Conservation (phyloP, 2,329 filamentous ascomycete genomes). For the Byssoonygena ceratinophila region DNA sequence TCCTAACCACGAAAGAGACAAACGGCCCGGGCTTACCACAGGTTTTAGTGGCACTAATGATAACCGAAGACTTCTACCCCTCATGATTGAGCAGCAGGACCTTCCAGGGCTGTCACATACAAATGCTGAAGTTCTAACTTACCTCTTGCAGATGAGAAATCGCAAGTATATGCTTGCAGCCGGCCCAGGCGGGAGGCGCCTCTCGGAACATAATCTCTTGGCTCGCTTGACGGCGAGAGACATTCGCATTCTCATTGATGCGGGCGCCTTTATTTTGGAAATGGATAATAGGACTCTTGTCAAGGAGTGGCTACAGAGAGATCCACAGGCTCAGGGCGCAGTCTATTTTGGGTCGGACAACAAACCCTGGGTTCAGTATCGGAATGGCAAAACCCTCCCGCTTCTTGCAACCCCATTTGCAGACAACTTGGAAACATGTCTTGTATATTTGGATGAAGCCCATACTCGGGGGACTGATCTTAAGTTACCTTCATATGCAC, state of each 20-base stretch:
- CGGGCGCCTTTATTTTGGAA: conserved; percentile 54
- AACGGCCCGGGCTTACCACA: conserved; percentile 40
- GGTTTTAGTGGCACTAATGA: conserved; percentile 67
- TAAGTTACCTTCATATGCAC: conserved; percentile 40
- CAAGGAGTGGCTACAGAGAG: conserved; percentile 42
- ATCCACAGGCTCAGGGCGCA: conserved; percentile 39
- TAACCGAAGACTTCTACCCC: conserved; percentile 47
- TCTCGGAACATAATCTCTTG: conserved; percentile 41
- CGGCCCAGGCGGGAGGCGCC: conserved; percentile 24
- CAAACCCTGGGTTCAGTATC: conserved; percentile 38
- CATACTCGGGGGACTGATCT: conserved; percentile 54
- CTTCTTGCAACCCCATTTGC: conserved; percentile 47
- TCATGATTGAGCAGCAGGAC: conserved; percentile 53
- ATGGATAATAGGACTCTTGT: conserved; percentile 46
- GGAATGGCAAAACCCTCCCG: conserved; percentile 31
- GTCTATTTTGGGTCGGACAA: conserved; percentile 44
- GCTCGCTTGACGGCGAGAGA: conserved; percentile 24
- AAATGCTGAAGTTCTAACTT: conserved; percentile 53
- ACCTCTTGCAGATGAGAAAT: conserved; percentile 46
- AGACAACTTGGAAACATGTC: conserved; percentile 42
- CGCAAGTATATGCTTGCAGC: conserved; percentile 37
- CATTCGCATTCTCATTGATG: conserved; percentile 52
- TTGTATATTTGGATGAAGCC: conserved; percentile 52
- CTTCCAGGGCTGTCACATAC: conserved; percentile 48
- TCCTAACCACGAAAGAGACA: background rate